phyloP scores from a whole-genome alignment of 106 monocot species.

The Allium cepa region DNA sequence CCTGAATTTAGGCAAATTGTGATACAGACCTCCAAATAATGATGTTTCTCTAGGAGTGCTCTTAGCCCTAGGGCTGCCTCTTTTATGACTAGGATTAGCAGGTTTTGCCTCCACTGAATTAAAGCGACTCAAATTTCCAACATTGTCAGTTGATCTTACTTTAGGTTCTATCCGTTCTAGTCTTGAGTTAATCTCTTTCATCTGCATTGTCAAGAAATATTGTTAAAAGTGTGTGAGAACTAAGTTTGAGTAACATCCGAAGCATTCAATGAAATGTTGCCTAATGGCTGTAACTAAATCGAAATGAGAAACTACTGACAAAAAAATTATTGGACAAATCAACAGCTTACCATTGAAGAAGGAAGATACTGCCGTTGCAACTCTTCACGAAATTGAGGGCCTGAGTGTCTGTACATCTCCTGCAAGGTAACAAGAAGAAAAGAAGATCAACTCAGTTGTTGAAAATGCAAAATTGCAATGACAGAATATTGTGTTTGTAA shows the following conservation, averaged over 20 bases:
- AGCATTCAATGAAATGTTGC: background rate
- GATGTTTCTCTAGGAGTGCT: constrained; percentile 54
- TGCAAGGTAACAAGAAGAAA: constrained; percentile 10
- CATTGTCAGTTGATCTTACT: constrained; percentile 34
- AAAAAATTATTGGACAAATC: background rate
- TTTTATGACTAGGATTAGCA: constrained; percentile 49
- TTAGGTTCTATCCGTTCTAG: constrained; percentile 81
- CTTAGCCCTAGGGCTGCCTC: constrained; percentile 75
- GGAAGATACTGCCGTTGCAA: constrained; percentile 85
- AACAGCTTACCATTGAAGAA: constrained; percentile 62
- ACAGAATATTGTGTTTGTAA: too few species aligned
- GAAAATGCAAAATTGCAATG: too few species aligned
- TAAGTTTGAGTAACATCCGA: background rate
- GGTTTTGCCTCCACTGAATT: constrained; percentile 46
- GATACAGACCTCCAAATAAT: constrained; percentile 54
- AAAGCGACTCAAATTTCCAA: constrained; percentile 26
- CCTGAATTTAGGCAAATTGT: background rate
- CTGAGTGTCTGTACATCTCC: constrained; percentile 86
- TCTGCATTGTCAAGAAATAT: constrained; percentile 34
- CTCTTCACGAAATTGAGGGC: constrained; percentile 92
- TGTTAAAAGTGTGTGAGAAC: background rate
- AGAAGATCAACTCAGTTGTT: too few species aligned
- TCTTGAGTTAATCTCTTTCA: constrained; percentile 89
- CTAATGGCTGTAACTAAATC: too few species aligned
- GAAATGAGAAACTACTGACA: too few species aligned